These are phyloP conservation scores for Noccaea bulbosa DNA, from an alignment of 345 rosid genomes.

Conservation along the genomic window DNA sequence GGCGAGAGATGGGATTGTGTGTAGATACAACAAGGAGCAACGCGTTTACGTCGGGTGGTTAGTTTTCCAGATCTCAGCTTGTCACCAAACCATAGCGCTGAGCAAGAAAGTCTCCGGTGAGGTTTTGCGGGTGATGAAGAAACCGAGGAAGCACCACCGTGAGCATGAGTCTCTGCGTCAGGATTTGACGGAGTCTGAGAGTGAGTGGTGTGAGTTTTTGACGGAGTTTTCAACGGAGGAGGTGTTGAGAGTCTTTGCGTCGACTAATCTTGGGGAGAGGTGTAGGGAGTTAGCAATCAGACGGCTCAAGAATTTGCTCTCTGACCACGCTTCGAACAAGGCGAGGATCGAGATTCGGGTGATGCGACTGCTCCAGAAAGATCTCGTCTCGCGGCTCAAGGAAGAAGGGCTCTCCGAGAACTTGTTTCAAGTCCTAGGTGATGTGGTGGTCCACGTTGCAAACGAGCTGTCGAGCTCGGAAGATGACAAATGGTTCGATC, in stretches of 20 bases:
- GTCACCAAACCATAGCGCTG: no score
- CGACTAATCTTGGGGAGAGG: background rate
- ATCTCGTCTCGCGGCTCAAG: slow-evolving; percentile 10
- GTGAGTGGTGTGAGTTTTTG: no score
- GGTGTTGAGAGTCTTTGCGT: background rate
- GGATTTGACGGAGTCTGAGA: no score
- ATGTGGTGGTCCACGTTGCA: slow-evolving; percentile 6
- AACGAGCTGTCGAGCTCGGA: no score
- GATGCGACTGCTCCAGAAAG: slow-evolving; percentile 16
- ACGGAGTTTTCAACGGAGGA: background rate
- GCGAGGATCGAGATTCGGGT: background rate
- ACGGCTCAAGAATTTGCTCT: background rate
- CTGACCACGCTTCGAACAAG: slow-evolving; percentile 3
- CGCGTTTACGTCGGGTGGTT: background rate
- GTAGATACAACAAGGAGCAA: background rate
- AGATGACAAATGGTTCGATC: background rate
- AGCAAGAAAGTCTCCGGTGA: no score
- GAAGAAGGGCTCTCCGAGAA: slow-evolving; percentile 5
- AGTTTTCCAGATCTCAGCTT: background rate
- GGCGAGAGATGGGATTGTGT: background rate
- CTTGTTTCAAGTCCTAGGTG: slow-evolving; percentile 14
- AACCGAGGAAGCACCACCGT: no score
- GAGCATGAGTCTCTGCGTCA: no score
- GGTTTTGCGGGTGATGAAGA: no score
- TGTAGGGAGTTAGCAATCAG: slow-evolving; percentile 8